A percentile compares a stretch with the other conserved stretches of the same genome.
phyloP scores from a whole-genome alignment of 495 filamentous ascomycete species.

The Aspergillus sclerotioniger region DNA sequence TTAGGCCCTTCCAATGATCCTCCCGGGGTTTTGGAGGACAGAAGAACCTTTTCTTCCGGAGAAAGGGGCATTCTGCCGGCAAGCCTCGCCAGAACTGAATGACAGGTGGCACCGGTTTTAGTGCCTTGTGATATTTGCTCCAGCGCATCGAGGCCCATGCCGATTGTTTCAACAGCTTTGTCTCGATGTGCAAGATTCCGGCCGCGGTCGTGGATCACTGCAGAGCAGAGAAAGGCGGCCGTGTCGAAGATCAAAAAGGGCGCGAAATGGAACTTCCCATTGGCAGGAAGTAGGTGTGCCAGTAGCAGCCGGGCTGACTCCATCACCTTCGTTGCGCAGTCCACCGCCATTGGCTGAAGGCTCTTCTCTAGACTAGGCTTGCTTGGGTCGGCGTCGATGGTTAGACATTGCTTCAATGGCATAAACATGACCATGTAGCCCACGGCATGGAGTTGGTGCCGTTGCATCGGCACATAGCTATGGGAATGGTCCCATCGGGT shows the following conservation, averaged over 20 bases:
- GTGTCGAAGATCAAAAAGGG: slow-evolving; percentile 55
- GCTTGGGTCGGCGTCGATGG: slow-evolving; percentile 15
- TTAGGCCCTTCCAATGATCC: slow-evolving; percentile 1
- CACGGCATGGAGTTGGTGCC: slow-evolving; percentile 47
- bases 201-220: slow-evolving; percentile 47
- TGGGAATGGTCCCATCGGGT: slow-evolving; percentile 44
- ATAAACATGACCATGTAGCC: slow-evolving; percentile 46
- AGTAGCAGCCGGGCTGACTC: slow-evolving; percentile 39
- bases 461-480: slow-evolving; percentile 45
- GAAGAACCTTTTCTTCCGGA: background rate
- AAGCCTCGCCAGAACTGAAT: slow-evolving; percentile 22
- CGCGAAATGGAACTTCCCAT: slow-evolving; percentile 50
- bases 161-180: slow-evolving; percentile 37
- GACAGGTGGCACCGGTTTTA: slow-evolving; percentile 30
- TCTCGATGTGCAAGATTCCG: slow-evolving; percentile 41
- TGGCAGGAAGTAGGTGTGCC: slow-evolving; percentile 39
- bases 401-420: slow-evolving; percentile 44
- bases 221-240: slow-evolving; percentile 48
- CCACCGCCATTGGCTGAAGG: slow-evolving; percentile 36
- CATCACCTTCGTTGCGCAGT: slow-evolving; percentile 41
- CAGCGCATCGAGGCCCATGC: slow-evolving; percentile 37
- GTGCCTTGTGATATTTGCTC: slow-evolving; percentile 32
- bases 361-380: slow-evolving; percentile 29
- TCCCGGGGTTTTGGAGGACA: slow-evolving; percentile 6
- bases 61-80: slow-evolving; percentile 12